phyloP scores from a whole-genome alignment of 169 alveolate genomes.

The Prorocentrum cordatum region DNA sequence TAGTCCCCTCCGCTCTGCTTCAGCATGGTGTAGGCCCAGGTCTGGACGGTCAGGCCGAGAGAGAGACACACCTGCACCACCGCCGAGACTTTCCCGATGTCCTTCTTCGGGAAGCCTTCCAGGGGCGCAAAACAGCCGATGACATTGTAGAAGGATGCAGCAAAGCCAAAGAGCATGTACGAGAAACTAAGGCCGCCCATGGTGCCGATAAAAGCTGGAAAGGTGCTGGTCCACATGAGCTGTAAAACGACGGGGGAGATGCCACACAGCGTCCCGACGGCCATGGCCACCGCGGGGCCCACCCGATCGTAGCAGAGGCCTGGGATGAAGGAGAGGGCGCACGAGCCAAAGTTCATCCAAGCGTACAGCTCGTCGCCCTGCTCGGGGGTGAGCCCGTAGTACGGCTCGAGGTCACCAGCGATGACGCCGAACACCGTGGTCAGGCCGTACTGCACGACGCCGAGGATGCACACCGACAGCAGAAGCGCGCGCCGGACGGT shows the following conservation, averaged over 20 bases:
- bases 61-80: slow-evolving; percentile 6
- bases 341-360: background rate
- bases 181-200: slow-evolving; percentile 35
- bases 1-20: too few relatives aligned
- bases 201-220: slow-evolving; percentile 14
- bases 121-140: slow-evolving; percentile 49
- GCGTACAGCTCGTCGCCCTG: background rate
- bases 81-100: slow-evolving; percentile 4
- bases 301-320: slow-evolving; percentile 36
- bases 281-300: slow-evolving; percentile 1
- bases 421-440: background rate
- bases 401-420: background rate
- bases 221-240: slow-evolving; percentile 14
- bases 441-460: too few relatives aligned
- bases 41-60: too few relatives aligned
- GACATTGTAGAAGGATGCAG: background rate
- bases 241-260: slow-evolving; percentile 31
- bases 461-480: too few relatives aligned
- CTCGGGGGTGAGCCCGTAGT: background rate
- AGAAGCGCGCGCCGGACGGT: too few relatives aligned
- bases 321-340: slow-evolving; percentile 60
- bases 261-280: slow-evolving; percentile 6
- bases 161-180: slow-evolving; percentile 44
- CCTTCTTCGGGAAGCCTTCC: slow-evolving; percentile 12
- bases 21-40: too few relatives aligned